Conservation (phyloP, 768 basidiomycete species). For the Mycena haematopus region DNA sequence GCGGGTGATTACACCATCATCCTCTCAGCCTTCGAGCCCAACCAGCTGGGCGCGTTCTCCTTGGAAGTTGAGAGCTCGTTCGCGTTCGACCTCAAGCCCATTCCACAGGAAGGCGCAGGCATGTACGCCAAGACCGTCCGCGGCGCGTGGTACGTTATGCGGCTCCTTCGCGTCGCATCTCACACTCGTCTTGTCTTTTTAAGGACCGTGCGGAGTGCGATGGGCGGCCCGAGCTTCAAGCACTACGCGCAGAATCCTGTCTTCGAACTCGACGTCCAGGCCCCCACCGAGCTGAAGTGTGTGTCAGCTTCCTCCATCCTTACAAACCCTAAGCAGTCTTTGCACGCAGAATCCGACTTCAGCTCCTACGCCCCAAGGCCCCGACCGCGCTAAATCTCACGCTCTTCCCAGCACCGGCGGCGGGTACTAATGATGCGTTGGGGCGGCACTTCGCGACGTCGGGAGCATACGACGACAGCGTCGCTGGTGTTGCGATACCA, state of each 20-base stretch:
- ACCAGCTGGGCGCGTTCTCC: slow-evolving; percentile 67
- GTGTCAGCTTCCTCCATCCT: slow-evolving; percentile 29
- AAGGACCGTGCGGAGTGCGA: slow-evolving; percentile 63
- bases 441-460: slow-evolving; percentile 65
- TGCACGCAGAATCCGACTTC: slow-evolving; percentile 71
- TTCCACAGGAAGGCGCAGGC: slow-evolving; percentile 89
- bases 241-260: slow-evolving; percentile 73
- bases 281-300: slow-evolving; percentile 64
- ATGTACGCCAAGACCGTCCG: slow-evolving; percentile 76
- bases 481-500: slow-evolving; percentile 73
- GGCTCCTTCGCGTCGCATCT: neutral
- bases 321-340: neutral
- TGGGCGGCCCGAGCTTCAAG: slow-evolving; percentile 70
- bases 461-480: slow-evolving; percentile 78
- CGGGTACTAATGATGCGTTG: slow-evolving; percentile 33
- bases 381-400: slow-evolving; percentile 65
- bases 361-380: slow-evolving; percentile 54
- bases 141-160: slow-evolving; percentile 72
- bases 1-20: slow-evolving; percentile 80
- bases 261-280: slow-evolving; percentile 64
- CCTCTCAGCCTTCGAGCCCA: slow-evolving; percentile 85
- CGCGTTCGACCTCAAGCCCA: slow-evolving; percentile 65
- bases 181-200: neutral
- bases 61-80: slow-evolving; percentile 67
- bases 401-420: slow-evolving; percentile 48